These are phyloP conservation scores for Paecilomyces niveus DNA, from an alignment of 2,329 filamentous ascomycete species.

Conservation along the genomic window DNA sequence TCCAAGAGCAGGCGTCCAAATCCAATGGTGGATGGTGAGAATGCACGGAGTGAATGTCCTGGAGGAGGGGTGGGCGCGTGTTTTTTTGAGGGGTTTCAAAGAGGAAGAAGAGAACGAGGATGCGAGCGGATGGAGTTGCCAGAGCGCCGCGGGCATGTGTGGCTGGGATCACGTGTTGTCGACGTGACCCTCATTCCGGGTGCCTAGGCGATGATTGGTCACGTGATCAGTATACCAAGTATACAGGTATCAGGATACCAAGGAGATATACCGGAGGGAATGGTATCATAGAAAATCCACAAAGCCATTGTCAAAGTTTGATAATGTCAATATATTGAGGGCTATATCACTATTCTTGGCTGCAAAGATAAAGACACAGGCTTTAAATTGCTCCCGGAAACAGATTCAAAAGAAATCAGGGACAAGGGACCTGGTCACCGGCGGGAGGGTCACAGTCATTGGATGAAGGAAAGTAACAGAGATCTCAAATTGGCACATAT, in stretches of 20 bases:
- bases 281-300: too few relatives aligned
- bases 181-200: neutral
- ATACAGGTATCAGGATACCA: neutral
- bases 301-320: too few relatives aligned
- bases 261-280: too few relatives aligned
- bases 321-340: too few relatives aligned
- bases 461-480: too few relatives aligned
- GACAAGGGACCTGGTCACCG: too few relatives aligned
- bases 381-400: too few relatives aligned
- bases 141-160: slow-evolving; percentile 9
- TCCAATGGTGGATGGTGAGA: neutral
- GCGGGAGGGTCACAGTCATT: too few relatives aligned
- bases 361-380: too few relatives aligned
- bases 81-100: slow-evolving; percentile 1
- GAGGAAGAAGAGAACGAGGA: slow-evolving; percentile 5
- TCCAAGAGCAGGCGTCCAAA: neutral
- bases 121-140: slow-evolving; percentile 2
- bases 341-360: too few relatives aligned
- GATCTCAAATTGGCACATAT: too few relatives aligned
- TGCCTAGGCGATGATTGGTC: neutral
- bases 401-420: too few relatives aligned
- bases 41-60: neutral
- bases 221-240: neutral
- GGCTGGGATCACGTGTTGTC: slow-evolving; percentile 25
- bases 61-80: slow-evolving; percentile 1